Base-by-base conservation (phyloP, 257 asterid genomes). In the Nicotiana benthamiana region DNA sequence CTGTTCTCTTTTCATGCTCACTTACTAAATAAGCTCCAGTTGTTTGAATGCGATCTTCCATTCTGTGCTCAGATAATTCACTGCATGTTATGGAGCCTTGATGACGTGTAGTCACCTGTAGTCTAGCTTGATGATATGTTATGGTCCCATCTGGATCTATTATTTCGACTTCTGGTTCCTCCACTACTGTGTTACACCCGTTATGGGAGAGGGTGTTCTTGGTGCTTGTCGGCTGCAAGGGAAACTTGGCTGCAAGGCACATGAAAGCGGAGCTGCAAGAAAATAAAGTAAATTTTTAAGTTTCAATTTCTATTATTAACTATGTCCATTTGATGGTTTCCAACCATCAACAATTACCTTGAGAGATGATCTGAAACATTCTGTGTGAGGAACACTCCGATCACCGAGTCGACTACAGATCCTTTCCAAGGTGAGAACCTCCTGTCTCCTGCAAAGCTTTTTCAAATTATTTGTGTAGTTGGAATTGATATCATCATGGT, bases 361-460 rank as follows among this genome's bases (percentile, higher is more conserved):
- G 99, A 95, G 79, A 95, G 98, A 86, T 93, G 98, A 85, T 95
- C 99, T 16, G 98, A 91, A 59, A 95, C 98, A 84, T 95, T 95
- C 86, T 95, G 99, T 61, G 99, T 95, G 85, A 95, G 97, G 85
- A 92, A 95, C 66, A 95, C 98, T 75, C 99, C 99, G 82, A 95
- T 90, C n/a, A 93, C 98, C 6, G 99, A 95, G 87, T 95, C 99
- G 67, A 95, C 97, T 40, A 95, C 98, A 3, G 98, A 95, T 79
- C 99, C 98, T 87, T 95, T 95, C 99, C 99, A 95, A 84, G 83
- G 87, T 26, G 97, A 90, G 91, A 95, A 95, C 67, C 97, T 89
- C 83, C 98, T 90, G 87, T 93, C 97, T 68, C 99, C 99, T 95
- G 91, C 85, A 81, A 86, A 81, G 80, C 63, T 13, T 72, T 51